Conservation (phyloP, 2,329 filamentous ascomycete species). For the Talaromyces amestolkiae region DNA sequence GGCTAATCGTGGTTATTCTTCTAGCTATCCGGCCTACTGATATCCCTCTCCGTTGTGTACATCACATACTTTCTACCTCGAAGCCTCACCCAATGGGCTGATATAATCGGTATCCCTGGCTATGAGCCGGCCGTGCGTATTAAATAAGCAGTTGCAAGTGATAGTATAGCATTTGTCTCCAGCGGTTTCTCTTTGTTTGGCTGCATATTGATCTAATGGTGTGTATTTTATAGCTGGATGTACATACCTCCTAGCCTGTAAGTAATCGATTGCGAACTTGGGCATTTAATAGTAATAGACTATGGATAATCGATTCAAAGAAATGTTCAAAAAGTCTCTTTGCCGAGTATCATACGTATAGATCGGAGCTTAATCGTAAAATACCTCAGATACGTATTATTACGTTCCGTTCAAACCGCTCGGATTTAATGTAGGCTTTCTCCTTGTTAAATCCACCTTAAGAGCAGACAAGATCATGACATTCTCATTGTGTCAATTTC, state of each 20-base stretch:
- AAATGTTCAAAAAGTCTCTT: not conserved
- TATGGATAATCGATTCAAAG: not conserved
- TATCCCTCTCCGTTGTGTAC: conserved; percentile 51
- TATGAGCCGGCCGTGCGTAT: conserved; percentile 22
- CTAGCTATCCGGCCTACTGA: conserved; percentile 50
- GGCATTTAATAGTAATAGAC: not conserved
- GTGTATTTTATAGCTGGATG: not conserved
- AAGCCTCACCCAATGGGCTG: conserved; percentile 42
- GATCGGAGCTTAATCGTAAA: not conserved
- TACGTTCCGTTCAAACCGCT: not conserved
- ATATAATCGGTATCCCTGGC: conserved; percentile 46
- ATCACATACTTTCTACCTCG: conserved; percentile 53
- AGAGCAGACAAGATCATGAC: not conserved
- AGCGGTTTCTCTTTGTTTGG: not conserved
- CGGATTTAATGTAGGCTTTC: not conserved
- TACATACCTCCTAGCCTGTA: not conserved
- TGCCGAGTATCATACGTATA: not conserved
- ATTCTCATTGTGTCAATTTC: not conserved
- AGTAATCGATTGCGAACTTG: not conserved
- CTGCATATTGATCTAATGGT: not conserved
- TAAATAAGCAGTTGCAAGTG: conserved; percentile 22
- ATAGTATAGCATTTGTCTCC: not conserved
- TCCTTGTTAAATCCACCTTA: not conserved
- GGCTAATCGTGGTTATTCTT: not conserved
- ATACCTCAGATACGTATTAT: not conserved